Conservation (phyloP, 2,329 filamentous ascomycete species). For the Drechslerella stenobrocha region DNA sequence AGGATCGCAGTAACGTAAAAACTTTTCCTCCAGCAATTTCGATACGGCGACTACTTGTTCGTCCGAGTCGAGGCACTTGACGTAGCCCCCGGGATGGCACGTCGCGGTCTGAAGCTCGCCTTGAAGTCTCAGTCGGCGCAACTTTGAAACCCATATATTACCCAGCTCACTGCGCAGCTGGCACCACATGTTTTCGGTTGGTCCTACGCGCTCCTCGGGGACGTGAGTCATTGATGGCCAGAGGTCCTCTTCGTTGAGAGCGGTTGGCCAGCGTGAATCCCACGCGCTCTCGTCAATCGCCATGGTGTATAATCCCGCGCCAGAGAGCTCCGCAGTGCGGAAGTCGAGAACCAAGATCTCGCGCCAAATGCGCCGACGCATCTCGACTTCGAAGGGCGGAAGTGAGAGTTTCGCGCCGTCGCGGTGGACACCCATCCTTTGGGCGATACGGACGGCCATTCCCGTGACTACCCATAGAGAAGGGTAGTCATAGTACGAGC, state of each 20-base stretch:
- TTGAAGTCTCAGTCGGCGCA: constrained; percentile 25
- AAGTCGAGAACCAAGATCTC: constrained; percentile 67
- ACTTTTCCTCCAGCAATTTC: constrained; percentile 56
- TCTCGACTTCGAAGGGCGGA: constrained; percentile 63
- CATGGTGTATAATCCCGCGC: constrained; percentile 58
- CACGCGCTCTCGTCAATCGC: constrained; percentile 44
- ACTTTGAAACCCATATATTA: constrained; percentile 54
- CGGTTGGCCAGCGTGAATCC: constrained; percentile 31
- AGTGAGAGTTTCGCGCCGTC: constrained; percentile 61
- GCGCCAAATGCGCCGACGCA: constrained; percentile 66
- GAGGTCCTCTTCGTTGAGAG: constrained; percentile 34
- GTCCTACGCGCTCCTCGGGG: constrained; percentile 26
- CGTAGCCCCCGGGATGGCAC: no score
- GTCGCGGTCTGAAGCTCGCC: constrained; percentile 40
- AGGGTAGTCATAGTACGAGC: constrained; percentile 57
- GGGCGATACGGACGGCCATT: constrained; percentile 64
- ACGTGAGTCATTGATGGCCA: constrained; percentile 38
- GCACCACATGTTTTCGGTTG: constrained; percentile 56
- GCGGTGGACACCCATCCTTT: constrained; percentile 65
- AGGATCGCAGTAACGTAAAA: constrained; percentile 58
- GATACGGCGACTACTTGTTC: constrained; percentile 57
- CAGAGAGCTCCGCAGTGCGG: constrained; percentile 62
- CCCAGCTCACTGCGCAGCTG: constrained; percentile 57
- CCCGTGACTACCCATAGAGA: constrained; percentile 69
- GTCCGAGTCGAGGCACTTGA: constrained; percentile 53